Evolutionary conservation across 2,329 filamentous ascomycete species (phyloP).

Genomic region (Orbilia javanica): DNA sequence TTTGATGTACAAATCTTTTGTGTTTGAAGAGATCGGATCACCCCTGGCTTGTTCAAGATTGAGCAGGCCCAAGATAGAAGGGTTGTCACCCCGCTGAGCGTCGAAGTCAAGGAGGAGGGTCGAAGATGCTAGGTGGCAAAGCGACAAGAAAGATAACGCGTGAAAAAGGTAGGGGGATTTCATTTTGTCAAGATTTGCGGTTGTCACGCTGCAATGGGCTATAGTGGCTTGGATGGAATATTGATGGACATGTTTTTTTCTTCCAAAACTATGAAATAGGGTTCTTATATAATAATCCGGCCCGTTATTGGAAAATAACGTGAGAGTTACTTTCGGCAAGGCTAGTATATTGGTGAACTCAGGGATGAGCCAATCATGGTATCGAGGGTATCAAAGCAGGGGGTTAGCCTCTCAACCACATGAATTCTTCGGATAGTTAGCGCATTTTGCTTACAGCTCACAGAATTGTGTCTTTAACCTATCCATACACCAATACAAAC

Average conservation of each 20-base stretch:
- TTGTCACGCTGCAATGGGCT: too few species aligned
- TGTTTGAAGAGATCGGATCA: constrained; percentile 38
- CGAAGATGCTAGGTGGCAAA: not conserved
- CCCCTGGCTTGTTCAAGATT: constrained; percentile 58
- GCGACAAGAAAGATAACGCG: not conserved
- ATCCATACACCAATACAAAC: not conserved
- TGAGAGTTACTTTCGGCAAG: not conserved
- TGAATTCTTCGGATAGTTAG: not conserved
- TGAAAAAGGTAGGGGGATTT: not conserved
- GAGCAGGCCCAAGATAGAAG: constrained; percentile 47
- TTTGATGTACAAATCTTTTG: constrained; percentile 57
- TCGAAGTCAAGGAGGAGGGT: constrained; percentile 46
- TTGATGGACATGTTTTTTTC: too few species aligned
- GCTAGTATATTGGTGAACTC: not conserved
- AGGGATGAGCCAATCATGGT: not conserved
- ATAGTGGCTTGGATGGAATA: too few species aligned
- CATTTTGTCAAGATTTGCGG: constrained; percentile 1
- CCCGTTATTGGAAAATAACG: not conserved
- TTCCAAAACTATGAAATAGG: not conserved
- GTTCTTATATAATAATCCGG: not conserved
- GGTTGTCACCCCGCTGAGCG: constrained; percentile 47
- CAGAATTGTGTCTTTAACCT: not conserved
- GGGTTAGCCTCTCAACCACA: not conserved
- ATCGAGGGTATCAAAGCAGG: not conserved
- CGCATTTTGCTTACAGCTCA: not conserved